phyloP scores from a whole-genome alignment of 331 rosid genomes.

The Telfairia occidentalis region DNA sequence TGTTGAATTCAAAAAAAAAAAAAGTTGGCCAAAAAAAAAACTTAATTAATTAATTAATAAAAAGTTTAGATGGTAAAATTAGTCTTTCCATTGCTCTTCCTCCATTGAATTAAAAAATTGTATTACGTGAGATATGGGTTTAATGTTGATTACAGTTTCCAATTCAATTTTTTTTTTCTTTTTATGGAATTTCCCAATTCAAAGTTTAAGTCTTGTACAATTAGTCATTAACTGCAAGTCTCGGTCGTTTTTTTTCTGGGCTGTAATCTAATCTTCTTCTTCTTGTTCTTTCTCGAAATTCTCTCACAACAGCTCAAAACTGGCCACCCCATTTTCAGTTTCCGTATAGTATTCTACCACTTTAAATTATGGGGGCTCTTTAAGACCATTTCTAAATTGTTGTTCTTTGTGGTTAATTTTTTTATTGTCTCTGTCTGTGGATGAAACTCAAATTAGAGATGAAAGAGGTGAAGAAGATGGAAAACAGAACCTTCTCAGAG shows the following conservation, averaged over 20 bases:
- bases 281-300: not conserved
- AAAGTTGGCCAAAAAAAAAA: too few relatives aligned
- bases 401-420: not conserved
- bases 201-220: not conserved
- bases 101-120: too few relatives aligned
- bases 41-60: too few relatives aligned
- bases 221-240: not conserved
- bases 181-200: not conserved
- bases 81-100: too few relatives aligned
- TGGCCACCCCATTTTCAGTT: not conserved
- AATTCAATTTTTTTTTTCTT: too few relatives aligned
- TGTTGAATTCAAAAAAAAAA: too few relatives aligned
- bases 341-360: not conserved
- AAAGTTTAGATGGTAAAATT: too few relatives aligned
- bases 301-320: not conserved
- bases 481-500: conserved; percentile 25
- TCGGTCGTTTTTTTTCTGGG: not conserved
- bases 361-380: too few relatives aligned
- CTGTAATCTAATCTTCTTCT: not conserved
- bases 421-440: not conserved
- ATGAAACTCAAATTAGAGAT: not conserved
- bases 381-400: not conserved
- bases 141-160: not conserved
- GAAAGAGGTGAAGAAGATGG: conserved; percentile 23
- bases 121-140: not conserved